Evolutionary conservation across 495 filamentous ascomycete species (phyloP), one percentile per base, ranked within the genome.

Genomic region (Penicillium maclennaniae): DNA sequence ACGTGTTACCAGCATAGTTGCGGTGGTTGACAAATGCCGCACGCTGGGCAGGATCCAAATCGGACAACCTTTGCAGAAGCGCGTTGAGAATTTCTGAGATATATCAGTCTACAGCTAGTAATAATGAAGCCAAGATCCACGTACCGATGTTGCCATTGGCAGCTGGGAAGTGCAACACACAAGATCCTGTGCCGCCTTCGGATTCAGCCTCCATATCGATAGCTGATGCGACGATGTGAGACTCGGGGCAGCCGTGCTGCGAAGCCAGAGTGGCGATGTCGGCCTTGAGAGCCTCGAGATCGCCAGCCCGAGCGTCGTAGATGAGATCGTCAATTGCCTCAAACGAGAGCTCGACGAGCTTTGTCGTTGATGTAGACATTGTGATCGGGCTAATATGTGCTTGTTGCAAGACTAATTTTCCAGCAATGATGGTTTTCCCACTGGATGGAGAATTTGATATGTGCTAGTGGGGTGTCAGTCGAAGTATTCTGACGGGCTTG

Each of bases 241-340:
- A 67, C 4, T 76, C 68, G 12, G 79, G 59, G 43, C 71, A 67
- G 55, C 65, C 55, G 57, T 87, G 79, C 49, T 84, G 77, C 23
- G 71, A 66, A 39, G 80, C 72, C 14, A 92, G 69, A 23, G 73
- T 74, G 9, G 79, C 63, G 50, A 92, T 70, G 59, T 82, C 76
- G 10, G 71, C 65, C n/a, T 74, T 69, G 40, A 96, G 79, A 40
- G 91, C 87, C 26, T 78, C 70, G 47, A 84, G 74, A 31, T 95
- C 90, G 60, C 88, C 87, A 0, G 76, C 77, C 26, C 92, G 88
- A 15, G 91, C 83, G 46, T 85, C 79, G 73, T 93, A 96, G 55
- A 96, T 79, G 56, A 96, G 83, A 63, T 96, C 92, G 64, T 92
- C 89, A 52, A 91, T 86, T 62, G 88, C 79, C 41, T 96, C 92